Evolutionary conservation across 1,284 basidiomycete species (phyloP).

Genomic region (Clitocybe nebularis): DNA sequence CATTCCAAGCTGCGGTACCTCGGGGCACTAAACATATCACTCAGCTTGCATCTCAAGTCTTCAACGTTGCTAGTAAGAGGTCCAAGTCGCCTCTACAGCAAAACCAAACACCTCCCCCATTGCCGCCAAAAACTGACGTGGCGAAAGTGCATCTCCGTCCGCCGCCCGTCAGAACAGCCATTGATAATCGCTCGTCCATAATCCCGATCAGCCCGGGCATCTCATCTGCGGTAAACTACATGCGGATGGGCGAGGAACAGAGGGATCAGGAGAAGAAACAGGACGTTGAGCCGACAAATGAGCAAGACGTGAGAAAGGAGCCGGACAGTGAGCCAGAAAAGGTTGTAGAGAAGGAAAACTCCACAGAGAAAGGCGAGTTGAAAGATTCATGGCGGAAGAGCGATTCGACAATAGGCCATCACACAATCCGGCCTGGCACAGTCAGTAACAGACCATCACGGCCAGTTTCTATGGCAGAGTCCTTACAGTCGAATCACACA

Average conservation of each 20-base stretch:
- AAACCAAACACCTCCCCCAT: background rate
- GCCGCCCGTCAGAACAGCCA: background rate
- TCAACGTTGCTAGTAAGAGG: slow-evolving; percentile 6
- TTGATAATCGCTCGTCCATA: slow-evolving; percentile 34
- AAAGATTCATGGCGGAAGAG: slow-evolving; percentile 72
- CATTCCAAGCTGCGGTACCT: background rate
- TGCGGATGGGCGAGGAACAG: slow-evolving; percentile 30
- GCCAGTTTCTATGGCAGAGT: slow-evolving; percentile 72
- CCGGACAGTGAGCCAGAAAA: slow-evolving; percentile 6
- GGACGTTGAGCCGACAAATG: slow-evolving; percentile 17
- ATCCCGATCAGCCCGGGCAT: slow-evolving; percentile 47
- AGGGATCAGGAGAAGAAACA: slow-evolving; percentile 19
- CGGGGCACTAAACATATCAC: slow-evolving; percentile 10
- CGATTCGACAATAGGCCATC: slow-evolving; percentile 70
- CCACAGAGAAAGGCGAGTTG: slow-evolving; percentile 20
- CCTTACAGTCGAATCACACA: slow-evolving; percentile 66
- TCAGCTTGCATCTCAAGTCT: slow-evolving; percentile 19
- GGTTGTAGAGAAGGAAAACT: slow-evolving; percentile 20
- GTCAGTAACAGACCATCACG: slow-evolving; percentile 50
- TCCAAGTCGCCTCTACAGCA: background rate
- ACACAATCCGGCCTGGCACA: slow-evolving; percentile 60
- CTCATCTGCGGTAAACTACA: slow-evolving; percentile 41
- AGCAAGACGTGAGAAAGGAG: slow-evolving; percentile 15
- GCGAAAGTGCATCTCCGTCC: slow-evolving; percentile 6
- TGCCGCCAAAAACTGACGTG: background rate